phyloP scores from a whole-genome alignment of 176 grass and related monocot genomes.

The Oryza punctata region DNA sequence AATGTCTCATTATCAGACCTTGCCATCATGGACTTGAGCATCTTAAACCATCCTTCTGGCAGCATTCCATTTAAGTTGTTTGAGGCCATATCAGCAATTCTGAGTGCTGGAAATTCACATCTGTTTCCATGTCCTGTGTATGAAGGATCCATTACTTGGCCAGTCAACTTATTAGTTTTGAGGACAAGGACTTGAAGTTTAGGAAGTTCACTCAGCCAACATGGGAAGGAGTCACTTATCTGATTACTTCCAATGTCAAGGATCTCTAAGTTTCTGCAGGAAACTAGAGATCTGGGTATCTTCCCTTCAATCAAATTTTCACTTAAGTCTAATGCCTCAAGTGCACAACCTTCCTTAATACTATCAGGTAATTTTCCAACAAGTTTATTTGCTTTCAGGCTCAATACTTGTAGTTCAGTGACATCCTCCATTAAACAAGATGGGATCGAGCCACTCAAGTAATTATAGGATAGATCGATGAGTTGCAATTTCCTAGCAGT shows the following conservation, averaged over 20 bases:
- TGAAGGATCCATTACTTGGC: constrained; percentile 17
- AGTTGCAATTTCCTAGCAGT: neutral
- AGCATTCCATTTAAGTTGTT: constrained; percentile 38
- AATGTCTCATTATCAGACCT: constrained; percentile 13
- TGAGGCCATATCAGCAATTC: constrained; percentile 33
- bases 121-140: neutral
- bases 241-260: no score
- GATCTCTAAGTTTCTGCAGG: constrained; percentile 28
- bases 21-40: constrained; percentile 32
- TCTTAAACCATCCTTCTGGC: constrained; percentile 18
- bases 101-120: constrained; percentile 9
- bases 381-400: constrained; percentile 35
- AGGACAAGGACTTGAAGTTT: constrained; percentile 51
- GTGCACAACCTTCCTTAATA: neutral
- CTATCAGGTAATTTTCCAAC: constrained; percentile 5
- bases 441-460: constrained; percentile 6
- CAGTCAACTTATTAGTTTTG: constrained; percentile 25
- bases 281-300: constrained; percentile 36
- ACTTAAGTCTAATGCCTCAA: constrained; percentile 32
- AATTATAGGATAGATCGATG: constrained; percentile 35
- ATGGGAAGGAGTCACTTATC: constrained; percentile 37
- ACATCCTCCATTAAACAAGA: constrained; percentile 32
- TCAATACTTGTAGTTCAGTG: neutral
- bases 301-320: constrained; percentile 37
- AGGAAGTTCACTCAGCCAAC: constrained; percentile 42